Base-by-base conservation (phyloP, 2,329 filamentous ascomycete genomes). In the Trichoderma atrobrunneum region DNA sequence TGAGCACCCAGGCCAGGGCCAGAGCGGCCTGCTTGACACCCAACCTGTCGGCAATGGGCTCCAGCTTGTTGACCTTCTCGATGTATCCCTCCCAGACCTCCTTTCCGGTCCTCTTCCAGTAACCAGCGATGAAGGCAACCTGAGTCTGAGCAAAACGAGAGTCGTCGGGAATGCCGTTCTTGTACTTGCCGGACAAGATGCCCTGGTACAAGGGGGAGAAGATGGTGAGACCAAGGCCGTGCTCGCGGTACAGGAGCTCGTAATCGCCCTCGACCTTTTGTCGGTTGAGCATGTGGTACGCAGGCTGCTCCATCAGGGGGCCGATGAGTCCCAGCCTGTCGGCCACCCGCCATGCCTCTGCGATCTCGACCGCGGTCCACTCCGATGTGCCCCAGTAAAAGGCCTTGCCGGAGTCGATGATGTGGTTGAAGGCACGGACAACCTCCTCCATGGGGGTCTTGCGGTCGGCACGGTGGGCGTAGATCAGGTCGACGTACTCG, bases 311-410 rank as follows among this genome's bases (percentile, higher is more conserved):
- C 81, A 91, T 87, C 36, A 91, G 76, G 3, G 90, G 90, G 8
- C 88, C 89, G 73, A 92, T 86, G 54, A 92, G 82, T 16, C 86
- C 84, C 10, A 91, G 84, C 74, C 84, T 85, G 75, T 91, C 88
- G 39, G 90, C 88, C 73, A 88, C 84, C 16, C 87, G 83, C 83
- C 87, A 89, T 0, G 90, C 90, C 72, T 88, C 85, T 7, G 87
- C 86, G 77, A 92, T 91, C 82, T 92, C 89, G 72, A 87, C 86
- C 57, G 90, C 88, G 73, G 84, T 86, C 90, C 90, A 92, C 79
- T 92, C 89, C 0, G 88, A 91, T 0, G 90, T 92, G 56, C 90
- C 90, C 90, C 90, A 92, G 83, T 92, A 92, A 74, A 93, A 88
- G 3, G 89, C 88, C 81, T 92, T 90, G 75, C 91, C 91, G 0